Evolutionary conservation across 805 yeast genomes (phyloP).

Genomic region (Ogataea minuta): DNA sequence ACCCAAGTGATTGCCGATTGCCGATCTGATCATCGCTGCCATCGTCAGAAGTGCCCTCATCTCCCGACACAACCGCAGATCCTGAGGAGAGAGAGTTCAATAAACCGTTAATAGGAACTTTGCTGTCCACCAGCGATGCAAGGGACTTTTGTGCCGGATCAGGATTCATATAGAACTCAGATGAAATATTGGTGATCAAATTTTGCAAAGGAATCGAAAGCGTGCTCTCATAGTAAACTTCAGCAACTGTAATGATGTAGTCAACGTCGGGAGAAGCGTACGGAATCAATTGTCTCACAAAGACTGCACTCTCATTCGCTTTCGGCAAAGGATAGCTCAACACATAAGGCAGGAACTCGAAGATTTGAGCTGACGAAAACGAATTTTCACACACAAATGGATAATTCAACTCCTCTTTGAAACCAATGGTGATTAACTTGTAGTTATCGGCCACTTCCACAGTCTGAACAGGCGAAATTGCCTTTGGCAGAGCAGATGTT

Average conservation of each 20-base stretch:
- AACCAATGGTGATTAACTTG: slow-evolving; percentile 69
- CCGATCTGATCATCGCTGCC: slow-evolving; percentile 7
- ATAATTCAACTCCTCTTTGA: slow-evolving; percentile 75
- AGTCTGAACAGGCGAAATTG: slow-evolving; percentile 61
- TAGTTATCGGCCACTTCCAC: slow-evolving; percentile 47
- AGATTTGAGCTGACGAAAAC: slow-evolving; percentile 78
- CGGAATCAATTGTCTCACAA: slow-evolving; percentile 73
- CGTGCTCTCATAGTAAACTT: slow-evolving; percentile 70
- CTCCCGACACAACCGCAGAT: slow-evolving; percentile 11
- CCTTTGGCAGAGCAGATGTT: slow-evolving; percentile 65
- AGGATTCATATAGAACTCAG: slow-evolving; percentile 60
- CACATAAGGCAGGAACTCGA: slow-evolving; percentile 78
- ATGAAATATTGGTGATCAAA: slow-evolving; percentile 48
- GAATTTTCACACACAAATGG: slow-evolving; percentile 76
- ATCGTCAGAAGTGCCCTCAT: slow-evolving; percentile 6
- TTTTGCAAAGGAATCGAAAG: slow-evolving; percentile 49
- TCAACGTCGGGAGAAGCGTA: slow-evolving; percentile 52
- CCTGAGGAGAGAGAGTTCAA: slow-evolving; percentile 17
- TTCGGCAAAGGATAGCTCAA: slow-evolving; percentile 57
- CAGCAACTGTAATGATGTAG: slow-evolving; percentile 85
- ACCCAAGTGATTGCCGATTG: slow-evolving; percentile 22
- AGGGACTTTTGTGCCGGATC: slow-evolving; percentile 54
- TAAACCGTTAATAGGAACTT: slow-evolving; percentile 57
- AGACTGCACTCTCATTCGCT: slow-evolving; percentile 37
- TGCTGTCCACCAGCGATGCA: slow-evolving; percentile 68